A percentile compares a stretch with the other conserved stretches of the same genome.
Conservation (phyloP, 2,329 filamentous ascomycete genomes). For the Venturia asperata region DNA sequence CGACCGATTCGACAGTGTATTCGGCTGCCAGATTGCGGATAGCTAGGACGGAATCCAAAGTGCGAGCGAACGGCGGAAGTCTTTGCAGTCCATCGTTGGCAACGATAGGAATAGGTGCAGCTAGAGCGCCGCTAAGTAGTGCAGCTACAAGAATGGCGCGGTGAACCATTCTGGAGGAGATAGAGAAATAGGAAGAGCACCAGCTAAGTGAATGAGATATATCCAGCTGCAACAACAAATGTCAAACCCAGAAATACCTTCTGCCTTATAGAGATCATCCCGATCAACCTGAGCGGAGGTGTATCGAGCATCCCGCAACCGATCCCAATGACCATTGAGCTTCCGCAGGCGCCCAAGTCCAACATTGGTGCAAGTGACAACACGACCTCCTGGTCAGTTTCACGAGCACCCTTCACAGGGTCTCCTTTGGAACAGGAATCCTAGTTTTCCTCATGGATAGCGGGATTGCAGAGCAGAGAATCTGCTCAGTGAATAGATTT, state of each 20-base stretch:
- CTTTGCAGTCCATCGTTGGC: neutral
- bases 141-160: slow-evolving; percentile 1
- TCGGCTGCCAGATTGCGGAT: neutral
- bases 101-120: neutral
- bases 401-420: neutral
- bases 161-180: neutral
- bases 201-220: neutral
- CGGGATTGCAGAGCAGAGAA: neutral
- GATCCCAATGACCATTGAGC: too few species aligned
- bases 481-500: neutral
- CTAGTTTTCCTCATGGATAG: neutral
- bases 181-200: too few species aligned
- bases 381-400: neutral
- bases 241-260: neutral
- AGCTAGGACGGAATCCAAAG: neutral
- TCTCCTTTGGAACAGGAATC: neutral
- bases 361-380: neutral
- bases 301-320: neutral
- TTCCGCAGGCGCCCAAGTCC: neutral
- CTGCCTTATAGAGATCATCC: neutral
- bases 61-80: neutral
- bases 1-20: neutral
- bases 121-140: neutral
- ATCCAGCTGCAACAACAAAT: too few species aligned
- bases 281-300: neutral